Conservation (phyloP, 2,329 filamentous ascomycete genomes). For the Venturia aucupariae region DNA sequence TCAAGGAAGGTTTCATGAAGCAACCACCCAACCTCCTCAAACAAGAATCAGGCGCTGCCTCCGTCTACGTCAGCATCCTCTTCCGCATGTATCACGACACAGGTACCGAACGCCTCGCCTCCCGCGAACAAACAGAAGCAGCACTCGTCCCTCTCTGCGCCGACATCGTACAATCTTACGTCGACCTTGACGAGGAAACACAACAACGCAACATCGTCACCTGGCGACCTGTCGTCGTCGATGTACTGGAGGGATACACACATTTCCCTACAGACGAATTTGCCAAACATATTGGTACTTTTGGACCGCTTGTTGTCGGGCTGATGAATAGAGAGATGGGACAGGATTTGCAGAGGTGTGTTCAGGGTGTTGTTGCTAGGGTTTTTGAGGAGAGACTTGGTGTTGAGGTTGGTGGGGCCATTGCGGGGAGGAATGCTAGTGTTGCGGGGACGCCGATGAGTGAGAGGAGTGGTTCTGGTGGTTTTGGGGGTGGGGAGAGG, state of each 20-base stretch:
- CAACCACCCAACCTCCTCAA: constrained; percentile 96
- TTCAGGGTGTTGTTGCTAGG: constrained; percentile 68
- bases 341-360: constrained; percentile 62
- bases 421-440: not conserved
- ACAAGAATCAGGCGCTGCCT: constrained; percentile 86
- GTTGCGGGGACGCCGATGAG: constrained; percentile 6
- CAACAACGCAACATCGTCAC: constrained; percentile 95
- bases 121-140: constrained; percentile 73
- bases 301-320: constrained; percentile 80
- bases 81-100: constrained; percentile 96
- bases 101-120: constrained; percentile 69
- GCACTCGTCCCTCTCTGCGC: constrained; percentile 90
- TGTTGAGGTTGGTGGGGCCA: constrained; percentile 25
- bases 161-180: constrained; percentile 83
- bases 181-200: constrained; percentile 83
- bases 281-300: constrained; percentile 65
- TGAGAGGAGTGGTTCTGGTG: constrained; percentile 11
- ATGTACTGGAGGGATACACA: constrained; percentile 87
- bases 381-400: constrained; percentile 67
- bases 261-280: constrained; percentile 77
- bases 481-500: constrained; percentile 4
- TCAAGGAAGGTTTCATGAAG: constrained; percentile 99
- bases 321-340: constrained; percentile 75
- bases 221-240: constrained; percentile 94
- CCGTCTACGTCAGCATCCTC: constrained; percentile 90